Conservation (phyloP, 371 early-diverging fungal genomes). For the Furculomyces boomerangus region DNA sequence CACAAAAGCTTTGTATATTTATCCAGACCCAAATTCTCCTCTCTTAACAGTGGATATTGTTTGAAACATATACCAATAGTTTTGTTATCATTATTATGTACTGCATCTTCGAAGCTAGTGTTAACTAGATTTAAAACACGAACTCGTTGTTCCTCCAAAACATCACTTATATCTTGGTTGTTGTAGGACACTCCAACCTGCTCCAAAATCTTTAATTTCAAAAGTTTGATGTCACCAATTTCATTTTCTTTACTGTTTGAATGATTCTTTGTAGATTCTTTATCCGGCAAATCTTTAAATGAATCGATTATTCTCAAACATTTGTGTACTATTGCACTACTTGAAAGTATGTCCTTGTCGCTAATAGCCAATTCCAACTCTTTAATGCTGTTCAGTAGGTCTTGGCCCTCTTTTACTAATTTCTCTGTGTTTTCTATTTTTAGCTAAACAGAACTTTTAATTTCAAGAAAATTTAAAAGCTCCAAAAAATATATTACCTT, state of each 20-base stretch:
- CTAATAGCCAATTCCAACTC: too few species aligned
- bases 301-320: constrained; percentile 37
- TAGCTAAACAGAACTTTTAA: too few species aligned
- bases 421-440: too few species aligned
- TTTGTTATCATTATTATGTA: constrained; percentile 39
- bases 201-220: not conserved
- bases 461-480: not conserved
- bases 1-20: constrained; percentile 70
- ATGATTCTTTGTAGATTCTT: constrained; percentile 33
- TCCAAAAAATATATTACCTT: not conserved
- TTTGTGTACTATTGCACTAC: constrained; percentile 36
- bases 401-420: too few species aligned
- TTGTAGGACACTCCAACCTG: not conserved
- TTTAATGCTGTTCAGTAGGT: too few species aligned
- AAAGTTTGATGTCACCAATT: not conserved
- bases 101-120: constrained; percentile 60
- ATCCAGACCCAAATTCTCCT: constrained; percentile 66
- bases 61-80: constrained; percentile 70
- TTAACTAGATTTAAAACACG: constrained; percentile 47
- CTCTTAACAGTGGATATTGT: constrained; percentile 70
- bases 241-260: constrained; percentile 10
- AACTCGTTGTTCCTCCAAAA: constrained; percentile 36
- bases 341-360: not conserved
- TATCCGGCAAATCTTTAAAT: constrained; percentile 52
- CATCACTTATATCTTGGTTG: constrained; percentile 30